A percentile compares a stretch with the other conserved stretches of the same genome.
phyloP scores from a whole-genome alignment of 2,329 filamentous ascomycete genomes.

The Fusarium sp. region DNA sequence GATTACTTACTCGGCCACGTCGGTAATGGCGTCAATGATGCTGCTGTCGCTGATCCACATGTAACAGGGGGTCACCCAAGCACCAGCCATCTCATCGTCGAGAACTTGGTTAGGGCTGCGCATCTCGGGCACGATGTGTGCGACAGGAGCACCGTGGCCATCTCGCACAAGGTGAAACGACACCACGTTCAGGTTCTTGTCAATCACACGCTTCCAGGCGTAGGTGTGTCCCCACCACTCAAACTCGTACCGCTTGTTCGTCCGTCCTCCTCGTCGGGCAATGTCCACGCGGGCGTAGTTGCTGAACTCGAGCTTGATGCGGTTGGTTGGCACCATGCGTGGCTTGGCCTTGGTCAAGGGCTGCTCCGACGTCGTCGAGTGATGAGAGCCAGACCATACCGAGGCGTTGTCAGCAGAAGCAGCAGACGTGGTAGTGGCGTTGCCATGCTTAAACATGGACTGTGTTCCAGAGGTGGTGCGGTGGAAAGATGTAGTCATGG shows the following conservation, averaged over 20 bases:
- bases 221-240: conserved; percentile 92
- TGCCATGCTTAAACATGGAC: conserved; percentile 37
- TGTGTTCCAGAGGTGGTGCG: conserved; percentile 39
- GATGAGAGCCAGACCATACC: conserved; percentile 40
- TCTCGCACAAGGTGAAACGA: conserved; percentile 82
- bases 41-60: conserved; percentile 85
- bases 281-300: conserved; percentile 96
- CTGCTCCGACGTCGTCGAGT: conserved; percentile 27
- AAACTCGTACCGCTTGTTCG: conserved; percentile 82
- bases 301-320: conserved; percentile 90
- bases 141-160: conserved; percentile 68
- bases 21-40: conserved; percentile 73
- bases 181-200: conserved; percentile 70
- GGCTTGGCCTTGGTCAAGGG: conserved; percentile 48
- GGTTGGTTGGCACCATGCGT: conserved; percentile 69
- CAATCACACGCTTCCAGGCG: conserved; percentile 79
- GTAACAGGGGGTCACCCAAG: conserved; percentile 89
- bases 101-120: conserved; percentile 73
- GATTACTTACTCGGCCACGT: conserved; percentile 80
- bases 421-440: conserved; percentile 22
- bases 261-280: conserved; percentile 68
- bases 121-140: conserved; percentile 84
- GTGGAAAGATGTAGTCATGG: conserved; percentile 50
- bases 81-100: conserved; percentile 78
- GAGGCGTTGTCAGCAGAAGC: conserved; percentile 36